phyloP scores from a whole-genome alignment of 75 land plant species.

The Gnetum montanum region DNA sequence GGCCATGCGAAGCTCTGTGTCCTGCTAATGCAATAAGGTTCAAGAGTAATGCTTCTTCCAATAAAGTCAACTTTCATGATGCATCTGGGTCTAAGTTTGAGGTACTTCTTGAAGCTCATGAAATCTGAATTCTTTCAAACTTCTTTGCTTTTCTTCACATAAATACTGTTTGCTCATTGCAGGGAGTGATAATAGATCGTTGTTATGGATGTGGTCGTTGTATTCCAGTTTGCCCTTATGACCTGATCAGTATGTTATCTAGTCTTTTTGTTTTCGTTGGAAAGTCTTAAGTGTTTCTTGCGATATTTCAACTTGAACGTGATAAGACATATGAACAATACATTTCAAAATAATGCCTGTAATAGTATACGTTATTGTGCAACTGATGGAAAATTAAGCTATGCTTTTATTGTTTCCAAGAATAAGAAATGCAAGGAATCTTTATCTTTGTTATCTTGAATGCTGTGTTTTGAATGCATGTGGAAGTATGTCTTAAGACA shows the following conservation, averaged over 20 bases:
- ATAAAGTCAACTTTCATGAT: not conserved
- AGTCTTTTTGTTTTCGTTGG: constrained; percentile 1
- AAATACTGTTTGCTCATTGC: not conserved
- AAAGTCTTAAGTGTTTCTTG: not conserved
- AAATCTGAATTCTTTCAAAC: not conserved
- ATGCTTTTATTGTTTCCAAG: too few relatives aligned
- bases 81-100: constrained; percentile 1
- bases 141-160: not conserved
- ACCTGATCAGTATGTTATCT: constrained; percentile 51
- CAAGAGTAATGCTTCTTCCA: not conserved
- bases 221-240: constrained; percentile 75
- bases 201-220: constrained; percentile 98
- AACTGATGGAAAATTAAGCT: too few relatives aligned
- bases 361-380: too few relatives aligned
- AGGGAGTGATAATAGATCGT: constrained; percentile 78
- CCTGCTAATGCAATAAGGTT: constrained; percentile 83
- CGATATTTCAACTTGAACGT: too few relatives aligned
- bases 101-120: not conserved
- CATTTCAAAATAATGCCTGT: too few relatives aligned
- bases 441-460: too few relatives aligned
- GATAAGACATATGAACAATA: too few relatives aligned
- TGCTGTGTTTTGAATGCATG: too few relatives aligned
- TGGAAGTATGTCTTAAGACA: too few relatives aligned
- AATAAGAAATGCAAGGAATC: too few relatives aligned
- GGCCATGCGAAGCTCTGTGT: constrained; percentile 85